Base-by-base conservation (phyloP, 495 filamentous ascomycete species). In the Clohesyomyces aquaticus region DNA sequence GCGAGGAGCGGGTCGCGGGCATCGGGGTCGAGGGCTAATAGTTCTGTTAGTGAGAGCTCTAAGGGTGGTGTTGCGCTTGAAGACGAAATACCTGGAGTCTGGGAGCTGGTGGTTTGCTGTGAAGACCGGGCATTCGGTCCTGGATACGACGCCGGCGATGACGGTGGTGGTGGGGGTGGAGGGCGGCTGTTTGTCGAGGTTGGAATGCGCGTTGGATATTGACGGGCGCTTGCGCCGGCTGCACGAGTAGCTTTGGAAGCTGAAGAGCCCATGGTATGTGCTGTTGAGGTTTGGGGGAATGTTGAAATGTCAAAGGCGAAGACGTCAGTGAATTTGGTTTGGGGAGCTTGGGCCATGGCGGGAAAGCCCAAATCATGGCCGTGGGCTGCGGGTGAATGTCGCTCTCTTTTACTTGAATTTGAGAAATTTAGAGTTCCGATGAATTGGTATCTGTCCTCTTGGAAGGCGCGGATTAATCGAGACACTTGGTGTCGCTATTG, bases 1-100 rank as follows among this genome's bases (percentile, higher is more conserved):
- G 82, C 83, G 74, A 85, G 87, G 72, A 82, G 75, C 1, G 86
- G 85, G 66, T 88, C 85, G n/a, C 78, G 80, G 62, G 81, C 83
- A 67, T 89, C 87, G 61, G 85, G 77, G 69, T 87, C 81, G 60
- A 88, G 84, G n/a, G 83, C 85, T 88, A 62, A 25, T 43, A 35
- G 2, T 55, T 47, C 60, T 48, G 38, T 42, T 21, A 55, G 21
- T 11, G 9, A 2, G 12, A 22, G 3, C 18, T 43, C 26, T 38
- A 21, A 42, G 29, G 41, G 52, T 22, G n/a, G n/a, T n/a, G n/a
- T n/a, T n/a, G n/a, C n/a, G n/a, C 21, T 18, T 3, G 18, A 51
- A 23, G 18, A 22, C 32, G 32, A 14, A 67, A 22, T 70, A 77
- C 77, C 71, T 69, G 76, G 54, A 48, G 72, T 71, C 43, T 63